Evolutionary conservation across 2,329 filamentous ascomycete genomes (phyloP), one percentile per base, ranked within the genome.

Genomic region (Sphaerulina vaccinii): DNA sequence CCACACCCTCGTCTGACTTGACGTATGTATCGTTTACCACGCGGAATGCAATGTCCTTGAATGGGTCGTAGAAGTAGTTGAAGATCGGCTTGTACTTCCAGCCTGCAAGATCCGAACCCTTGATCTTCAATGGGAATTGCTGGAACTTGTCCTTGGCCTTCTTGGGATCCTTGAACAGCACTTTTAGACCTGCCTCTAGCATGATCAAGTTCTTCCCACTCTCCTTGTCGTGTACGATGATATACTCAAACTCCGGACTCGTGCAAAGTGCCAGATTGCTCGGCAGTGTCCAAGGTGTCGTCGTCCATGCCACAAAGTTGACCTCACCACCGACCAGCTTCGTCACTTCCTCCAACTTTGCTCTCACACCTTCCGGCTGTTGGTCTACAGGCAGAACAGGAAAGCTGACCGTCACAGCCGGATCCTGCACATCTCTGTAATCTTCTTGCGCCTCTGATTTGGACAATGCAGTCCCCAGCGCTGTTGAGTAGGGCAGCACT

Each of bases 401-500:
- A 68, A 96, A 96, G 0, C 87, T 84, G 18, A 96, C 86, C 15
- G 96, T 88, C 27, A 96, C 79, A 23, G 92, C 90, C 5, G 92
- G 92, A 63, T 97, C 92, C 52, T 89, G 90, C 2, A 92, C 86
- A 64, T 95, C 88, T 71, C 95, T 90, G 73, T 96, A 95, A 71
- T 96, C 96, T 68, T 96, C 90, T 62, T 90, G 88, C 38, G 91
- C 87, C 73, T 96, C 92, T 64, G 96, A 95, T 72, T 96, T 95
- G 72, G 88, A 95, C 62, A 96, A 78, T 4, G 90, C 87, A 2
- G 91, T 96, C 50, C 87, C 90, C 65, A 96, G 80, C 13, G 86
- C 90, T 1, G 90, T 96, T 23, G 90, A 96, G 72, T 93, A 97
- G 10, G 92, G 92, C 88, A 97, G 93, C 57, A 97, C 90, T 66